Evolutionary conservation across 2,329 filamentous ascomycete genomes (phyloP), one percentile per base, ranked within the genome.

Genomic region (Beauveria brongniartii): DNA sequence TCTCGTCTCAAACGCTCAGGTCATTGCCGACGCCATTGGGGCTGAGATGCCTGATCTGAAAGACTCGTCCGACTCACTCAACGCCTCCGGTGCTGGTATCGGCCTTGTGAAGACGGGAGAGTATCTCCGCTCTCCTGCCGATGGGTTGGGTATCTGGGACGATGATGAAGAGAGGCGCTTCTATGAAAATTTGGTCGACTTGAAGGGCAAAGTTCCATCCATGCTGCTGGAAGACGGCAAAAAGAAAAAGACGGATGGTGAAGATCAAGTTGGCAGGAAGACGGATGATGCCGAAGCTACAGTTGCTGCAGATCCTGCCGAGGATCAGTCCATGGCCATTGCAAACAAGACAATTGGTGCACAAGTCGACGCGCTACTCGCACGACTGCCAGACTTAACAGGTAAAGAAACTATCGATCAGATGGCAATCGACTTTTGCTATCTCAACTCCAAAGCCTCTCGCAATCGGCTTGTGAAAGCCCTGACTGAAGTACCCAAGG

Each of bases 141-240:
- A 97, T 62, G 92, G 92, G 22, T 84, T 92, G 26, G 94, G 94
- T 0, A 97, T 99, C 64, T 99, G 94, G 94, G 92, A 97, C 76
- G 94, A 99, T 68, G 94, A 99, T 70, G 94, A 99, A 59, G 93
- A 99, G 74, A 87, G 94, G 63, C 90, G 94, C 63, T 99, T 99
- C 73, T 99, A 99, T 75, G 94, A 99, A 77, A 97, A 97, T 65
- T 75, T 99, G 12, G 89, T 96, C 14, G 94, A 99, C 70, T 78
- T 99, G 18, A 96, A 95, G 71, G 94, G 95, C 67, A 95, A 96
- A 67, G 94, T 99, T 3, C 95, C 94, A 0, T 89, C 89, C 1
- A 95, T 99, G 67, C 79, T 99, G 9, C 83, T 99, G 1, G 94
- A 99, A 69, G 94, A 97, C 67, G 86, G 85, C 58, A 97, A 95